phyloP scores from a whole-genome alignment of 352 stramenopile species.

The Globisporangium lucens region DNA sequence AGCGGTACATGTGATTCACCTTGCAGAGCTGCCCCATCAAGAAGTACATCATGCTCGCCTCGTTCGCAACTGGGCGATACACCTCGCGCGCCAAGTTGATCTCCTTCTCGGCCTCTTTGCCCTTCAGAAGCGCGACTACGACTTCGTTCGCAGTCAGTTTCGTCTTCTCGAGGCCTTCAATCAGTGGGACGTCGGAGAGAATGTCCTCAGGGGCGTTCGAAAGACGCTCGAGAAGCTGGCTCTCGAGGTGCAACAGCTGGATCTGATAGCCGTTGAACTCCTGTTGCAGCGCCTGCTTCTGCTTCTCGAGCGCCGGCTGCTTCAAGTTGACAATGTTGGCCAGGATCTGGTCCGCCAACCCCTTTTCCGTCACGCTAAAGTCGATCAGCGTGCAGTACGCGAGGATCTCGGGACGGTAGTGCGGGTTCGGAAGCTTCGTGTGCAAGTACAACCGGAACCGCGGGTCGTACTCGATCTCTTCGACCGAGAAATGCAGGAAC shows the following conservation, averaged over 20 bases:
- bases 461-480: constrained; percentile 89
- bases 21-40: constrained; percentile 87
- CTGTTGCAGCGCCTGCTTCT: constrained; percentile 86
- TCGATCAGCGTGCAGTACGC: constrained; percentile 93
- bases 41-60: constrained; percentile 93
- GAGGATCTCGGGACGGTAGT: constrained; percentile 91
- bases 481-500: constrained; percentile 84
- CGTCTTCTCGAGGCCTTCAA: constrained; percentile 90
- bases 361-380: constrained; percentile 91
- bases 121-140: constrained; percentile 70
- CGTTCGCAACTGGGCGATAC: constrained; percentile 84
- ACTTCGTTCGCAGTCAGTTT: constrained; percentile 90
- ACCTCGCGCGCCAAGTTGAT: constrained; percentile 91
- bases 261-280: constrained; percentile 93
- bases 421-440: constrained; percentile 91
- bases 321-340: constrained; percentile 89
- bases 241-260: constrained; percentile 87
- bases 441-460: constrained; percentile 89
- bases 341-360: constrained; percentile 88
- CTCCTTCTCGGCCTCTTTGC: constrained; percentile 85
- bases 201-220: constrained; percentile 93
- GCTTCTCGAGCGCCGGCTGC: constrained; percentile 84
- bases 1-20: constrained; percentile 93
- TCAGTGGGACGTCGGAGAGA: constrained; percentile 87
- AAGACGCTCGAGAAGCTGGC: constrained; percentile 85